A percentile compares a stretch with the other conserved stretches of the same genome.
phyloP scores from a whole-genome alignment of 495 filamentous ascomycete species.

The Bacidia gigantensis region DNA sequence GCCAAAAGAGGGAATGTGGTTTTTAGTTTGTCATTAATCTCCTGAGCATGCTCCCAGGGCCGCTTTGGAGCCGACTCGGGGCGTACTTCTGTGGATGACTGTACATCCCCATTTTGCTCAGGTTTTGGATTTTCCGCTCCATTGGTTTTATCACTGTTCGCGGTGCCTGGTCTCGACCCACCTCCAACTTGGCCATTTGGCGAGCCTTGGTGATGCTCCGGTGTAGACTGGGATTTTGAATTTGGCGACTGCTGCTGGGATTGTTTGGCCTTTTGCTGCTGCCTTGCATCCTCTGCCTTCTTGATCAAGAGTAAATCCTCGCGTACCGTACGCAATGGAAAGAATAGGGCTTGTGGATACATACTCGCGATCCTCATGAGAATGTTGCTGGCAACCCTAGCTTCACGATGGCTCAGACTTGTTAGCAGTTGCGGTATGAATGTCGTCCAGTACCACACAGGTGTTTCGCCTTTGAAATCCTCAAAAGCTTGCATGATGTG shows the following conservation, averaged over 20 bases:
- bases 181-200: conserved; percentile 22
- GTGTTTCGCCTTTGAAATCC: conserved; percentile 87
- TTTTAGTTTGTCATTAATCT: conserved; percentile 86
- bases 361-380: conserved; percentile 87
- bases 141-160: conserved; percentile 32
- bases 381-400: conserved; percentile 65
- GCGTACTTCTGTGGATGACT: conserved; percentile 15
- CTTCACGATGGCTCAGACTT: conserved; percentile 79
- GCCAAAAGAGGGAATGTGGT: conserved; percentile 92
- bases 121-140: conserved; percentile 22
- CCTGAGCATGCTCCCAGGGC: conserved; percentile 91
- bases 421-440: conserved; percentile 93
- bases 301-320: conserved; percentile 91
- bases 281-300: conserved; percentile 71
- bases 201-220: conserved; percentile 21
- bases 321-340: conserved; percentile 80
- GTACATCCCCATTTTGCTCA: conserved; percentile 31
- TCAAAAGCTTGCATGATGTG: conserved; percentile 71
- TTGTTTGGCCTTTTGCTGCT: conserved; percentile 41
- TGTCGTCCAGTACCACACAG: conserved; percentile 98
- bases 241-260: conserved; percentile 33
- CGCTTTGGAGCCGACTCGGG: conserved; percentile 41
- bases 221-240: conserved; percentile 29
- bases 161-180: conserved; percentile 34
- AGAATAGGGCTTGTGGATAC: conserved; percentile 90